Evolutionary conservation across 225 moss, liverwort and hornwort species (phyloP).

Genomic region (Anthoceros angustus): DNA sequence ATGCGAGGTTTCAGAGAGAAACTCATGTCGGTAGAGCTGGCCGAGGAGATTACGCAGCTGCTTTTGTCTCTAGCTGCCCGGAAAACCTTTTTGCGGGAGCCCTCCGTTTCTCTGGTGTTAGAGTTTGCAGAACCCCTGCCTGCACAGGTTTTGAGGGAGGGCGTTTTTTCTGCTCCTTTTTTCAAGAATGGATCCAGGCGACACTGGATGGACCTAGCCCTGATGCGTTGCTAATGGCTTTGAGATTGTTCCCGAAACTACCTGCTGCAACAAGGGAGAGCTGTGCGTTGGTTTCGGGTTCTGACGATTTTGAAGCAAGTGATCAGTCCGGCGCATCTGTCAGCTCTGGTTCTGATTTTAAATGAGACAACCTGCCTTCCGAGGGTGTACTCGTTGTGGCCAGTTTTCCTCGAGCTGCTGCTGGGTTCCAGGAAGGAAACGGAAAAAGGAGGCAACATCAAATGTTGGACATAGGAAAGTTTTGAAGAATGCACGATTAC

Average conservation of each 20-base stretch:
- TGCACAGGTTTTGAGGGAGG: constrained; percentile 41
- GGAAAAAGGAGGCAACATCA: constrained; percentile 31
- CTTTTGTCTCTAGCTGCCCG: constrained; percentile 52
- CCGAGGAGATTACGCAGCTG: constrained; percentile 47
- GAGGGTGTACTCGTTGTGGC: constrained; percentile 75
- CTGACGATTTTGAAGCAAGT: constrained; percentile 48
- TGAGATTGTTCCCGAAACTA: constrained; percentile 53
- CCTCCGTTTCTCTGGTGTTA: constrained; percentile 46
- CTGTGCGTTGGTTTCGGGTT: constrained; percentile 41
- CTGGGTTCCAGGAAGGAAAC: constrained; percentile 20
- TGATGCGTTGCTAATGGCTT: constrained; percentile 46
- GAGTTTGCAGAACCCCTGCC: constrained; percentile 76
- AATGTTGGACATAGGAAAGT: no score
- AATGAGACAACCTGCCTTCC: constrained; percentile 85
- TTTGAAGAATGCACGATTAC: no score
- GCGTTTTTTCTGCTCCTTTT: constrained; percentile 51
- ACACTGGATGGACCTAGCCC: constrained; percentile 39
- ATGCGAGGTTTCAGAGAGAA: constrained; percentile 38
- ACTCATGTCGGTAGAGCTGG: constrained; percentile 36
- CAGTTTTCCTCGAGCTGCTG: constrained; percentile 39
- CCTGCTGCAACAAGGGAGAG: constrained; percentile 21
- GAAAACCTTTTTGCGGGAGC: constrained; percentile 63
- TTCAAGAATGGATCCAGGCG: constrained; percentile 41
- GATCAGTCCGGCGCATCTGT: constrained; percentile 53
- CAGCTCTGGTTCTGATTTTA: constrained; percentile 48